Evolutionary conservation across 345 rosid species (phyloP), one percentile per base, ranked within the genome.

Genomic region (Psidium guajava): DNA sequence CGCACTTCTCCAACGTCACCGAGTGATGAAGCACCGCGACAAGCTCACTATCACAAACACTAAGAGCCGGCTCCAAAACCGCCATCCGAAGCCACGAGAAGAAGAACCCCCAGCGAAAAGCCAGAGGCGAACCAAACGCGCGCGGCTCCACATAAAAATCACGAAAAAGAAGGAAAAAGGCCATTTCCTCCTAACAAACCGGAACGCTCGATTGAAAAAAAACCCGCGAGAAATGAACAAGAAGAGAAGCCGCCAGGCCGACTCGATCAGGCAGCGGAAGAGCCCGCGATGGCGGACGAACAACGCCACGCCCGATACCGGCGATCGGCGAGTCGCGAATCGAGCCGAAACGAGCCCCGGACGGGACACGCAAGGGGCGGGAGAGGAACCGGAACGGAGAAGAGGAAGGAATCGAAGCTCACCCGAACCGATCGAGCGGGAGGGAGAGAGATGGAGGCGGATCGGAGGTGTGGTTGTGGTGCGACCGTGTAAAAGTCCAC

Each of bases 401-500:
- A 42, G 5, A 7, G 64, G 44, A 24, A 13, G 59, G 84, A 83
- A 87, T 69, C 80, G 80, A 5, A 18, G 47, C 80, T 69, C 80
- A 69, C 80, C 80, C 36, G 80, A 69, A 36, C 9, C 80, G 80
- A 69, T 75, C 61, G 56, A 24, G 53, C 58, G 85, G 77, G 83
- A 52, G 83, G 16, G 86, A 27, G 40, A 50, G 83, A 56, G 83
- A 40, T 1, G 51, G 55, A 57, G n/a, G 8, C 2, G 52, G 52
- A 50, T 50, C 3, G 52, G 69, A 36, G 85, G 12, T 13, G 69
- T 54, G 57, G 57, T 7, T 59, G 14, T 36, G 86, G 32, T 50
- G 74, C 83, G 84, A 83, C 55, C 85, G 75, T 56, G 85, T 20
- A 82, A 87, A 85, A 89, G 85, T 88, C 85, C 86, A 84, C 81